These are phyloP conservation scores for Peronospora farinosa DNA, from an alignment of 352 stramenopile genomes.

Conservation along the genomic window DNA sequence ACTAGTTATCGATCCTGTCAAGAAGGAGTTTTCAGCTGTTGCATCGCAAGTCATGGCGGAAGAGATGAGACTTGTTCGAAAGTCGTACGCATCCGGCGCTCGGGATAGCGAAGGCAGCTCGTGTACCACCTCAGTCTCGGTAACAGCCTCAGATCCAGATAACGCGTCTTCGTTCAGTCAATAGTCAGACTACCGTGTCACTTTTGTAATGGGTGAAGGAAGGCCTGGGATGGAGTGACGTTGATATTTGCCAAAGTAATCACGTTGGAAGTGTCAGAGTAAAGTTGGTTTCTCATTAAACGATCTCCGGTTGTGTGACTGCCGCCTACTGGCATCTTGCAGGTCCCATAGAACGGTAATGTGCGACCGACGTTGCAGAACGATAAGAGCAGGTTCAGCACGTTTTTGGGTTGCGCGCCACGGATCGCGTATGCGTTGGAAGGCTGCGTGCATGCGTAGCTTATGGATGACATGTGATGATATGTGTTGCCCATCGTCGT, in stretches of 20 bases:
- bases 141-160: neutral
- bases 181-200: neutral
- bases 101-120: conserved; percentile 4
- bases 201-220: neutral
- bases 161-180: neutral
- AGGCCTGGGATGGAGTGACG: neutral
- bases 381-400: too few relatives aligned
- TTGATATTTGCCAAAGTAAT: neutral
- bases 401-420: too few relatives aligned
- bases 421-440: too few relatives aligned
- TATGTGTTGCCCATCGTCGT: too few relatives aligned
- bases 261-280: neutral
- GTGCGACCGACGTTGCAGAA: too few relatives aligned
- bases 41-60: conserved; percentile 49
- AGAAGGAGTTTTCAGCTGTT: conserved; percentile 72
- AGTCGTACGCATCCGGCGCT: conserved; percentile 32
- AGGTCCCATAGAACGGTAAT: too few relatives aligned
- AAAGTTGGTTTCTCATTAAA: too few relatives aligned
- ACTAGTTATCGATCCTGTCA: conserved; percentile 76
- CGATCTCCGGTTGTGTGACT: too few relatives aligned
- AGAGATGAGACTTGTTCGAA: conserved; percentile 54
- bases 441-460: too few relatives aligned
- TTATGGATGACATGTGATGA: too few relatives aligned
- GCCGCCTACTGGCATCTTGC: too few relatives aligned
- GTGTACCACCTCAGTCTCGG: neutral